Conservation (phyloP, 768 basidiomycete genomes). For the Piloderma croceum region DNA sequence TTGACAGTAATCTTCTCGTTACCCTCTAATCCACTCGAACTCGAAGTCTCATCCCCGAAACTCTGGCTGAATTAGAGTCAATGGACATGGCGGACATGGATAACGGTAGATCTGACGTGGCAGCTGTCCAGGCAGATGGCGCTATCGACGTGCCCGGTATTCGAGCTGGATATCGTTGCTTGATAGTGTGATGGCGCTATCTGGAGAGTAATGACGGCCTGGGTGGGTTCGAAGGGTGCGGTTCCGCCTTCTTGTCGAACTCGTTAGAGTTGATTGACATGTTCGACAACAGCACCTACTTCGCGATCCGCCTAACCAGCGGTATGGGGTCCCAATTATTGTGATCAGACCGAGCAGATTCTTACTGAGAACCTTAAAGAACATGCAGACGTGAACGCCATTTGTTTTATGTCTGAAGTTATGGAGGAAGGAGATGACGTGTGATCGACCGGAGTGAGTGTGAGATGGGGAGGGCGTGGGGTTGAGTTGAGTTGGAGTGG, state of each 20-base stretch:
- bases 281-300: constrained; percentile 33
- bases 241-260: constrained; percentile 34
- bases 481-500: constrained; percentile 43
- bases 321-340: constrained; percentile 41
- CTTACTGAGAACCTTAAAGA: constrained; percentile 95
- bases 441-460: constrained; percentile 82
- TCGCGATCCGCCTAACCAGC: constrained; percentile 16
- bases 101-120: constrained; percentile 23
- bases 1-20: constrained; percentile 73
- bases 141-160: constrained; percentile 22
- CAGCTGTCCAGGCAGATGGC: constrained; percentile 6
- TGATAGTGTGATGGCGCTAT: constrained; percentile 46
- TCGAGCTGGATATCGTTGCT: constrained; percentile 23
- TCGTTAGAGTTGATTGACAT: constrained; percentile 36
- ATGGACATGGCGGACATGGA: constrained; percentile 30
- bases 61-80: constrained; percentile 24
- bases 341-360: constrained; percentile 82
- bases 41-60: constrained; percentile 21
- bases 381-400: constrained; percentile 72
- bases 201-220: constrained; percentile 76
- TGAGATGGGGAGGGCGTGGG: constrained; percentile 54
- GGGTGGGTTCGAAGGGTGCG: constrained; percentile 31
- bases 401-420: constrained; percentile 85
- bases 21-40: constrained; percentile 30
- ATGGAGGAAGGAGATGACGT: constrained; percentile 96